Evolutionary conservation across 306 rosid genomes (phyloP), one percentile per base, ranked within the genome.

Genomic region (Fagus sylvatica): DNA sequence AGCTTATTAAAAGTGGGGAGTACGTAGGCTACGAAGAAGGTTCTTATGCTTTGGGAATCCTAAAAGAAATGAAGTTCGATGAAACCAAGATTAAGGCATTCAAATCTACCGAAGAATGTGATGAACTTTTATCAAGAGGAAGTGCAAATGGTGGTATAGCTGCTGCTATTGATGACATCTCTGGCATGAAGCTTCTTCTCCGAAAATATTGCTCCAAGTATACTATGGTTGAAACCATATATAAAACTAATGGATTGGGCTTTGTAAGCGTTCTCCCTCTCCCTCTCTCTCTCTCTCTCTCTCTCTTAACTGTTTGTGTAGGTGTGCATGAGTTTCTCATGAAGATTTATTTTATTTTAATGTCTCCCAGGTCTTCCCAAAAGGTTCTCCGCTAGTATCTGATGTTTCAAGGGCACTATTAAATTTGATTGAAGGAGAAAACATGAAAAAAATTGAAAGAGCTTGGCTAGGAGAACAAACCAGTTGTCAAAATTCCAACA

Each of bases 161-260:
- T 66, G 89, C 91, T 65, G 91, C 86, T 3, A 86, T 90, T 49
- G 90, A 85, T 10, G 96, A 90, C 81, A 79, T 81, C 15, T 85
- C 86, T 2, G 48, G 81, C 48, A 33, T 79, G 59, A 73, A 55
- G 85, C 61, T 70, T 34, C 75, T 88, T 59, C 62, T 79, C 7
- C 80, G 72, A 8, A 67, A 65, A 19, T 77, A 79, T 37, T 87
- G 90, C 85, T 64, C 85, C 68, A 79, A 87, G 15, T 87, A 85
- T 55, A 76, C 82, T 57, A 70, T 74, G 57, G 11, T 81, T 60
- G 83, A 79, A 1, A 71, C 88, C 7, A 79, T 55, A 0, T 73
- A 79, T 4, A 84, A 76, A 75, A 42, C 86, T 0, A 89, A 82
- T 6, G 96, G 97, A 34, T 87, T 87, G 79, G 89, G 89, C 51